Evolutionary conservation across 495 filamentous ascomycete genomes (phyloP).

Genomic region (Mytilinidion resinicola): DNA sequence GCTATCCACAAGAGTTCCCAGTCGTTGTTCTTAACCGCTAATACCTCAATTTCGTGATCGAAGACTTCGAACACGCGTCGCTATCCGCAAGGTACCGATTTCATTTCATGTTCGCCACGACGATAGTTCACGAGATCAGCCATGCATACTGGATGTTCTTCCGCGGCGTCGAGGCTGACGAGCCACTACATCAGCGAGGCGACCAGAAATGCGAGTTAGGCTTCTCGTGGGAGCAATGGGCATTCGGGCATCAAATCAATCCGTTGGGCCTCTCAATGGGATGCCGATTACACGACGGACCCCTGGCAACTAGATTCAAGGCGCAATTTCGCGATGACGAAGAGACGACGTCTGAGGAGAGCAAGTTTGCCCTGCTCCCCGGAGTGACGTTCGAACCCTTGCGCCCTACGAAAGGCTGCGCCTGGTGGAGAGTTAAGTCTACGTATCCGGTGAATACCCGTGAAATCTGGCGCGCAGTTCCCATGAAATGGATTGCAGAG

Average conservation of each 20-base stretch:
- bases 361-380: too few relatives aligned
- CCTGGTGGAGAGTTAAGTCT: neutral
- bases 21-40: neutral
- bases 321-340: neutral
- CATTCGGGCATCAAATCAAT: constrained; percentile 1
- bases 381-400: too few relatives aligned
- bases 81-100: constrained; percentile 3
- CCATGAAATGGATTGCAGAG: constrained; percentile 8
- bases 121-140: constrained; percentile 13
- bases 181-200: constrained; percentile 5
- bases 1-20: too few relatives aligned
- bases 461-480: constrained; percentile 1
- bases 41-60: constrained; percentile 7
- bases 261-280: neutral
- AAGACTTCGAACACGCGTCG: neutral
- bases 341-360: too few relatives aligned
- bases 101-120: constrained; percentile 8
- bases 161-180: neutral
- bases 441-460: neutral
- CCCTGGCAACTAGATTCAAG: neutral
- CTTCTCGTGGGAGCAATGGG: constrained; percentile 8
- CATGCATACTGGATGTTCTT: constrained; percentile 14
- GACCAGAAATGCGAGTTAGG: constrained; percentile 10
- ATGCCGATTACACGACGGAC: neutral
- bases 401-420: neutral